A percentile compares a stretch with the other conserved stretches of the same genome.
These are phyloP conservation scores for Ustilago nuda DNA, from an alignment of 1,284 basidiomycete genomes.

Conservation along the genomic window DNA sequence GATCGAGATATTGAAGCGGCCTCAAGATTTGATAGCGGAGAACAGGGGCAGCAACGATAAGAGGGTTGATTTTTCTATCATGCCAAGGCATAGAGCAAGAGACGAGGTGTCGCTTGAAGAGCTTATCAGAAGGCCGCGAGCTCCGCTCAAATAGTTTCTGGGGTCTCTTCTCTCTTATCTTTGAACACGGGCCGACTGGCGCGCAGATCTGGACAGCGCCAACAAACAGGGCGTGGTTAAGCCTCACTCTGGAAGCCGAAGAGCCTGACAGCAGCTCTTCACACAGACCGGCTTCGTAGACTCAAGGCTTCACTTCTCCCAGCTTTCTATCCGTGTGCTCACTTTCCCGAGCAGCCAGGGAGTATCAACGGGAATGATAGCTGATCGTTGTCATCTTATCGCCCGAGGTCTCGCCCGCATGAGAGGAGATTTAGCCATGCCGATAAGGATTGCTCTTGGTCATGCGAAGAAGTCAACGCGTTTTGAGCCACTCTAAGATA, in stretches of 20 bases:
- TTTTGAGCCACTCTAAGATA: not conserved
- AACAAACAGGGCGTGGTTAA: not conserved
- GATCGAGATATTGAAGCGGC: not conserved
- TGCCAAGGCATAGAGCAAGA: not conserved
- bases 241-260: not conserved
- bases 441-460: not conserved
- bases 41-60: conserved; percentile 5
- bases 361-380: not conserved
- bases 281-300: not conserved
- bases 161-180: conserved; percentile 18
- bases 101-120: not conserved
- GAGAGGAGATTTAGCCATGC: not conserved
- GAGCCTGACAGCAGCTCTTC: not conserved
- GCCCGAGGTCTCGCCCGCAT: not conserved
- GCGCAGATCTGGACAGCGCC: conserved; percentile 26
- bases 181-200: not conserved
- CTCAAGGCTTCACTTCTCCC: not conserved
- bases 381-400: conserved; percentile 6
- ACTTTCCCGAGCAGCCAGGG: not conserved
- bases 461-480: not conserved
- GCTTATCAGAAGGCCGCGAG: conserved; percentile 6
- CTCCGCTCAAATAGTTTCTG: conserved; percentile 6
- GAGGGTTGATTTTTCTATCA: not conserved
- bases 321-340: not conserved
- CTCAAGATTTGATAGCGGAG: not conserved